phyloP scores from a whole-genome alignment of 805 yeast genomes.

The Blastobotrys muscicola region DNA sequence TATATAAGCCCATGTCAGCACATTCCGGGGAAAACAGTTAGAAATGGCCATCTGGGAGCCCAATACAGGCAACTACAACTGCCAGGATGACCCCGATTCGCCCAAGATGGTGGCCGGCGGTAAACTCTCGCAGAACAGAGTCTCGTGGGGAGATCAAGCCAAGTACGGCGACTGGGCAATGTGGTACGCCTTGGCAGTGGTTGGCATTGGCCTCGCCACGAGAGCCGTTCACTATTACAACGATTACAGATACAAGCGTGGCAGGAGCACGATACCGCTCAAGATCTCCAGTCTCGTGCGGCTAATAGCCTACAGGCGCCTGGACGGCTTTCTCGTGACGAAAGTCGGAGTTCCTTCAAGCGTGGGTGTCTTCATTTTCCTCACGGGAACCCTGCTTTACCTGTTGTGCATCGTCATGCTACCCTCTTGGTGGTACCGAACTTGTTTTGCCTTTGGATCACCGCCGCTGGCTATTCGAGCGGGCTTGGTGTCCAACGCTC shows the following conservation, averaged over 20 bases:
- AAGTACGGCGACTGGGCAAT: conserved; percentile 11
- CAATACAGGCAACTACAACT: too few species aligned
- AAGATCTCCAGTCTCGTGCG: neutral
- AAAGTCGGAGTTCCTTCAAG: conserved; percentile 8
- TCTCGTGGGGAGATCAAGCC: conserved; percentile 6
- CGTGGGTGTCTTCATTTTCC: conserved; percentile 6
- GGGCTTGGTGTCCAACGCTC: conserved; percentile 15
- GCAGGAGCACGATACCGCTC: neutral
- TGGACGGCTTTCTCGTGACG: too few species aligned
- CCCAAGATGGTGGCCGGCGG: too few species aligned
- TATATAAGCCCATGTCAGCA: too few species aligned
- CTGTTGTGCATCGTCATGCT: conserved; percentile 6
- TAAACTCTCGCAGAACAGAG: conserved; percentile 3
- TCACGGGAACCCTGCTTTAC: conserved; percentile 7
- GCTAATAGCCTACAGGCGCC: too few species aligned
- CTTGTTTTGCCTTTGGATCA: conserved; percentile 13
- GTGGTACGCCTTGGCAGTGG: conserved; percentile 9
- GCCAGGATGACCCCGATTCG: too few species aligned
- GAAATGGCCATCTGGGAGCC: too few species aligned
- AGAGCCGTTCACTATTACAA: conserved; percentile 3
- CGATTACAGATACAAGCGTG: conserved; percentile 4
- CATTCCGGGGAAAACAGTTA: too few species aligned
- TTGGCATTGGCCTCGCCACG: conserved; percentile 5
- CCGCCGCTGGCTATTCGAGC: conserved; percentile 17
- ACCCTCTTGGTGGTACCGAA: conserved; percentile 14